phyloP scores from a whole-genome alignment of 352 stramenopile species.

The Phytophthora melonis region DNA sequence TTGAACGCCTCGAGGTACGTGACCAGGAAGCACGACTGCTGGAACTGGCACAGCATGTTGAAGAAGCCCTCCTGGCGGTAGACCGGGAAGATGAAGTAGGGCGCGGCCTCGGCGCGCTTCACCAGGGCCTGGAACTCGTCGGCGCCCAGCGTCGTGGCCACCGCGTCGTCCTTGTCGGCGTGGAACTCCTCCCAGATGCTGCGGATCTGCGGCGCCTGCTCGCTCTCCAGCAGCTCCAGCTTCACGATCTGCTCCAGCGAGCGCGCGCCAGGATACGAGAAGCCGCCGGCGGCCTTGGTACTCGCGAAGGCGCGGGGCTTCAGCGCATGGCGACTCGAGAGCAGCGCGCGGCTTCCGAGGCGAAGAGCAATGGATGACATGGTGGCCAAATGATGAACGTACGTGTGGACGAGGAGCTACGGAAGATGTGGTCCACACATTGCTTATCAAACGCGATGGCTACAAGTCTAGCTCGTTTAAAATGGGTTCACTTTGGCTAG shows the following conservation, averaged over 20 bases:
- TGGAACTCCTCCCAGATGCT: slow-evolving; percentile 88
- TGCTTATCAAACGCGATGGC: slow-evolving; percentile 13
- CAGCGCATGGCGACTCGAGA: slow-evolving; percentile 10
- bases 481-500: neutral
- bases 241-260: slow-evolving; percentile 87
- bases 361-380: slow-evolving; percentile 26
- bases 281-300: slow-evolving; percentile 46
- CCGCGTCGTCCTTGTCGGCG: slow-evolving; percentile 72
- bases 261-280: slow-evolving; percentile 85
- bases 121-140: slow-evolving; percentile 56
- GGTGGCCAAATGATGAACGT: neutral
- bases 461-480: neutral
- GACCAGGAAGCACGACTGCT: slow-evolving; percentile 89
- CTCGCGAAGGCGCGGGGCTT: slow-evolving; percentile 21
- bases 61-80: slow-evolving; percentile 88
- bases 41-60: slow-evolving; percentile 91
- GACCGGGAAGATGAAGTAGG: slow-evolving; percentile 87
- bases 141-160: slow-evolving; percentile 59
- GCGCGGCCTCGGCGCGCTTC: slow-evolving; percentile 59
- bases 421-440: slow-evolving; percentile 23
- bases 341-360: slow-evolving; percentile 19
- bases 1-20: slow-evolving; percentile 91
- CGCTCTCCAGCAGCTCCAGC: slow-evolving; percentile 80
- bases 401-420: slow-evolving; percentile 10
- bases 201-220: slow-evolving; percentile 65